A percentile compares a stretch with the other conserved stretches of the same genome.
phyloP scores from a whole-genome alignment of 805 yeast genomes.

The Middelhovenomyces tepae region DNA sequence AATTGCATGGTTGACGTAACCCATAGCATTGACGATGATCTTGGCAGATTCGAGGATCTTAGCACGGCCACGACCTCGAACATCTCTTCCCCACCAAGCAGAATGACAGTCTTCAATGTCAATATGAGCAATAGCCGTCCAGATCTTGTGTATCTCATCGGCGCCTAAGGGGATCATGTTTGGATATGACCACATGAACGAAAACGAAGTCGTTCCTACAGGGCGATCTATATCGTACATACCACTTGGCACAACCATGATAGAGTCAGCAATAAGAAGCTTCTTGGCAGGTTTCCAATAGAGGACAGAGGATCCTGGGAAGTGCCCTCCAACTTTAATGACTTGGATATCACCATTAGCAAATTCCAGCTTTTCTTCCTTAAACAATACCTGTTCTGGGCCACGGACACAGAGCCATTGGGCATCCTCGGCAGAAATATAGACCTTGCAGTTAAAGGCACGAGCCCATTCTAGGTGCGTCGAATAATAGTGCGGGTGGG shows the following conservation, averaged over 20 bases:
- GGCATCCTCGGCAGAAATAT: slow-evolving; percentile 11
- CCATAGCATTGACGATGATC: slow-evolving; percentile 12
- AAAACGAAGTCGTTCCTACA: slow-evolving; percentile 14
- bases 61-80: slow-evolving; percentile 8
- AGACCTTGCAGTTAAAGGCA: slow-evolving; percentile 14
- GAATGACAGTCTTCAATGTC: too few species aligned
- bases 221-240: slow-evolving; percentile 10
- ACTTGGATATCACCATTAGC: slow-evolving; percentile 4
- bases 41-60: slow-evolving; percentile 13
- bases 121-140: slow-evolving; percentile 13
- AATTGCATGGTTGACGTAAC: slow-evolving; percentile 7
- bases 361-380: slow-evolving; percentile 1
- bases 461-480: slow-evolving; percentile 17
- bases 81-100: slow-evolving; percentile 14
- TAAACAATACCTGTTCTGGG: slow-evolving; percentile 9
- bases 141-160: slow-evolving; percentile 12
- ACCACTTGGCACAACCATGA: slow-evolving; percentile 13
- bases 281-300: slow-evolving; percentile 10
- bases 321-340: too few species aligned
- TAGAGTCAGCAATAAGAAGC: slow-evolving; percentile 16
- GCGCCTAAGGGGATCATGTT: slow-evolving; percentile 17
- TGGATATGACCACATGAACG: slow-evolving; percentile 18
- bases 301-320: slow-evolving; percentile 16
- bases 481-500: slow-evolving; percentile 18
- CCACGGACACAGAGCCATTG: too few species aligned